Evolutionary conservation across 306 rosid genomes (phyloP).

Genomic region (Trifolium repens): DNA sequence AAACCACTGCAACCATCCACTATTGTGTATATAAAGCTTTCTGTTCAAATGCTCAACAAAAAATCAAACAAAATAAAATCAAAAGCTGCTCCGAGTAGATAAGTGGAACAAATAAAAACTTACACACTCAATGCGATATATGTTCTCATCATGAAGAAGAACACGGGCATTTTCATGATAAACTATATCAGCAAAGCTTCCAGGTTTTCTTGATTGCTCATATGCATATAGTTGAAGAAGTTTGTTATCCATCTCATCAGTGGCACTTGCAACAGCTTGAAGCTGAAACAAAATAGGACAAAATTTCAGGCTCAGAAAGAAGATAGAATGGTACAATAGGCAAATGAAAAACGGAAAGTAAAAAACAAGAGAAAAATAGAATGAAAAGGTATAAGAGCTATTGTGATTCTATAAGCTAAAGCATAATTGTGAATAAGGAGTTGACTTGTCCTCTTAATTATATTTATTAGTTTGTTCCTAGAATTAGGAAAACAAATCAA

Average conservation of each 20-base stretch:
- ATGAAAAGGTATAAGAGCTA: not conserved
- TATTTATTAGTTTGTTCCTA: too few species aligned
- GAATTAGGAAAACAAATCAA: too few species aligned
- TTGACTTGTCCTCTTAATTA: too few species aligned
- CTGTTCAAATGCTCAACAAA: conserved; percentile 18
- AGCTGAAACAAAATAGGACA: conserved; percentile 58
- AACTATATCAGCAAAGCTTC: conserved; percentile 80
- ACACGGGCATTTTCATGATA: conserved; percentile 97
- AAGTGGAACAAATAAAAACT: conserved; percentile 45
- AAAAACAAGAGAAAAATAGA: not conserved
- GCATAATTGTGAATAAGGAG: too few species aligned
- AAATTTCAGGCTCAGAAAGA: conserved; percentile 38
- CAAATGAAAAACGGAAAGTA: not conserved
- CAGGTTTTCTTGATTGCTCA: conserved; percentile 86
- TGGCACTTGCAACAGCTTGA: conserved; percentile 78
- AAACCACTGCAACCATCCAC: conserved; percentile 13
- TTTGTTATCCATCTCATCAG: conserved; percentile 95
- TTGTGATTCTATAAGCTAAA: not conserved
- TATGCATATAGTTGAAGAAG: conserved; percentile 88
- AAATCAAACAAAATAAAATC: conserved; percentile 2
- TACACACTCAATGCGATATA: conserved; percentile 93
- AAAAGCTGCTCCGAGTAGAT: conserved; percentile 35
- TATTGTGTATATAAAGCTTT: conserved; percentile 12
- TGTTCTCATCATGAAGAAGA: conserved; percentile 91
- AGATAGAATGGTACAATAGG: conserved; percentile 17